phyloP scores from a whole-genome alignment of 176 grass and related monocot genomes.

The bread wheat (Triticum aestivum) region IWGSC_CS_RefSeq_v2.1 NC_057801.1:427175400-427175899 shows the following conservation, averaged over 20 bases:
- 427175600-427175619: too few relatives aligned
- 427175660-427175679: constrained; percentile 37
- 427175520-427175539: constrained; percentile 31
- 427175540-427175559: constrained; percentile 66
- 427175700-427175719: constrained; percentile 41
- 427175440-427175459: constrained; percentile 71
- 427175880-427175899: constrained; percentile 89
- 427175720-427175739: constrained; percentile 39
- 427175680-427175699: constrained; percentile 58
- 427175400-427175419: constrained; percentile 64
- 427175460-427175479: constrained; percentile 65
- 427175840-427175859: constrained; percentile 31
- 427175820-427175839: constrained; percentile 48
- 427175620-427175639: background rate
- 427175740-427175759: constrained; percentile 59
- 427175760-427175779: constrained; percentile 30
- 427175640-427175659: constrained; percentile 1
- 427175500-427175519: constrained; percentile 46
- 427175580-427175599: background rate
- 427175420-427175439: constrained; percentile 72
- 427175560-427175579: background rate
- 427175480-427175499: constrained; percentile 67
- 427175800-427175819: constrained; percentile 70
- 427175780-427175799: constrained; percentile 27
- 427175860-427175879: constrained; percentile 65